These are phyloP conservation scores for Phaeosphaeria sp. DNA, from an alignment of 2,329 filamentous ascomycete genomes.

Conservation along the genomic window DNA sequence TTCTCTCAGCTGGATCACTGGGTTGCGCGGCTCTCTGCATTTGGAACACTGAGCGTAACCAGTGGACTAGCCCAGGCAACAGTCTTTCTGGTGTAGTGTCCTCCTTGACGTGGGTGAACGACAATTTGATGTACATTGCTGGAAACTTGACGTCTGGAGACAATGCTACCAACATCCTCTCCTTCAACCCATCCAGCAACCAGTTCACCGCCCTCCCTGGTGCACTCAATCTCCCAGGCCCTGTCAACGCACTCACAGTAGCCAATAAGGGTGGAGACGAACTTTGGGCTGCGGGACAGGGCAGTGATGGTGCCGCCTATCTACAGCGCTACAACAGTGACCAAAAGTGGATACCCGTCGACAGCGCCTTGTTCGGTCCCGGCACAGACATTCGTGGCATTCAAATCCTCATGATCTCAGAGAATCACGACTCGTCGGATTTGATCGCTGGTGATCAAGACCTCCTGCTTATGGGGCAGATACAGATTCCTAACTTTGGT, in stretches of 20 bases:
- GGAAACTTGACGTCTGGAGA: constrained; percentile 75
- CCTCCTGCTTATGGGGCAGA: constrained; percentile 83
- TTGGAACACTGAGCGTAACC: constrained; percentile 71
- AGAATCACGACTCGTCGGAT: constrained; percentile 68
- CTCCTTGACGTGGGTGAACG: constrained; percentile 76
- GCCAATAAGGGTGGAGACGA: constrained; percentile 75
- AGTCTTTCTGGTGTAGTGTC: constrained; percentile 74
- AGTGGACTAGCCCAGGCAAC: constrained; percentile 82
- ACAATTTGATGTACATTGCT: constrained; percentile 74
- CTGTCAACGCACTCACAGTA: constrained; percentile 75
- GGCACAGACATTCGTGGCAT: constrained; percentile 77
- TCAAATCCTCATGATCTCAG: constrained; percentile 77
- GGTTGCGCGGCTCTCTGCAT: constrained; percentile 83
- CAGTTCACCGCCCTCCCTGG: constrained; percentile 69
- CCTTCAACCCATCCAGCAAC: constrained; percentile 72
- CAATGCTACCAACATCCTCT: constrained; percentile 71
- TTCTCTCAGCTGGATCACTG: constrained; percentile 81
- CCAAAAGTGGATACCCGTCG: constrained; percentile 70
- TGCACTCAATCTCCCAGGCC: constrained; percentile 76
- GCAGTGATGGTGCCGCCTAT: constrained; percentile 72
- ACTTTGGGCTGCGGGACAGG: constrained; percentile 82
- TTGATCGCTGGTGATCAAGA: constrained; percentile 72
- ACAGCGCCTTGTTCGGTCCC: constrained; percentile 61
- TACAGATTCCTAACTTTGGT: constrained; percentile 77
- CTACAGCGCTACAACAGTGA: constrained; percentile 80